A percentile compares a stretch with the other conserved stretches of the same genome.
These are phyloP conservation scores for Stygiomarasmius scandens DNA, from an alignment of 1,284 basidiomycete species.

Conservation along the genomic window DNA sequence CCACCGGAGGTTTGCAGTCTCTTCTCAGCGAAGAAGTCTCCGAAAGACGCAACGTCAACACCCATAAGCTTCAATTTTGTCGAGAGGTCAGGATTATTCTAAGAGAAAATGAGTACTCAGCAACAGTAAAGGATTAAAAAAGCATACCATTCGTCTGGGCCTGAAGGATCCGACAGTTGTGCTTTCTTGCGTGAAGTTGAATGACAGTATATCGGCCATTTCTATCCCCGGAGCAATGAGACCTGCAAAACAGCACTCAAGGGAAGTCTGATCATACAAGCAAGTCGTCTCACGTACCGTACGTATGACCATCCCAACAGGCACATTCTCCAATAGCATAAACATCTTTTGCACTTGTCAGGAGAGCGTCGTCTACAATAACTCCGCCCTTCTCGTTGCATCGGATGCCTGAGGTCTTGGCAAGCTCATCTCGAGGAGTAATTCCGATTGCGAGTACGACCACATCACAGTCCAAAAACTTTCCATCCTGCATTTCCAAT, in stretches of 20 bases:
- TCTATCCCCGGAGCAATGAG: slow-evolving; percentile 41
- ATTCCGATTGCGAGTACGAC: slow-evolving; percentile 73
- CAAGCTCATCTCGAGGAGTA: slow-evolving; percentile 71
- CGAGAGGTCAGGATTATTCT: slow-evolving; percentile 2
- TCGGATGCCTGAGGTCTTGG: slow-evolving; percentile 51
- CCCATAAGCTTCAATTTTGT: slow-evolving; percentile 54
- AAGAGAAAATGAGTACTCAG: not conserved
- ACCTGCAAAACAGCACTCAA: slow-evolving; percentile 13
- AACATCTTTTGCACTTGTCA: slow-evolving; percentile 60
- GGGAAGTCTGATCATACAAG: not conserved
- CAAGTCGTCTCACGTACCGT: slow-evolving; percentile 45
- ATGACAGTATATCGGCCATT: slow-evolving; percentile 77
- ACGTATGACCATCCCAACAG: slow-evolving; percentile 67
- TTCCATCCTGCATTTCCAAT: slow-evolving; percentile 50
- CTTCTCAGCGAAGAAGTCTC: slow-evolving; percentile 75
- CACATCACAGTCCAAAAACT: slow-evolving; percentile 47
- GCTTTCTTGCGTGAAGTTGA: slow-evolving; percentile 66
- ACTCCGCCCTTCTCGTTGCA: slow-evolving; percentile 58
- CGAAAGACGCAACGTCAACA: slow-evolving; percentile 77
- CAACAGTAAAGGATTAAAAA: not conserved
- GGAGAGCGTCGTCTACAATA: slow-evolving; percentile 57
- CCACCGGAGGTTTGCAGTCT: slow-evolving; percentile 27
- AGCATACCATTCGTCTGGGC: slow-evolving; percentile 1
- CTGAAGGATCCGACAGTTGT: slow-evolving; percentile 41
- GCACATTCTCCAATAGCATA: slow-evolving; percentile 82